Evolutionary conservation across 2,329 filamentous ascomycete genomes (phyloP), one percentile per base, ranked within the genome.

Genomic region (Monilinia aucupariae): DNA sequence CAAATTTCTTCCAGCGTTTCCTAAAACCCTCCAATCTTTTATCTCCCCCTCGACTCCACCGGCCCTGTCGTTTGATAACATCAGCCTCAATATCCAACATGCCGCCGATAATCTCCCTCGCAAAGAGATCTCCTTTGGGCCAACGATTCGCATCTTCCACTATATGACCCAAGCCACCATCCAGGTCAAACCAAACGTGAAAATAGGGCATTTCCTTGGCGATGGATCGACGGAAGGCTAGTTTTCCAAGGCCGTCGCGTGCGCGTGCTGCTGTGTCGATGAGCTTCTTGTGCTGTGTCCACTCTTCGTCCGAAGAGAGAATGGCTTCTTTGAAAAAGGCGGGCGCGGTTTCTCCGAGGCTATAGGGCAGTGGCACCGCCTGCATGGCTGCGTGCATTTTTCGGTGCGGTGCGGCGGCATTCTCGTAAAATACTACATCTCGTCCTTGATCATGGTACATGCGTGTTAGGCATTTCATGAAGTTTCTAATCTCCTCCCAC

Each of bases 161-260:
- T 10, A 99, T 81, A 74, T 99, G 94, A 0, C 91, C 94, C 68
- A 99, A 77, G 0, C 94, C 94, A 2, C 94, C 94, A 73, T 99
- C 92, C 0, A 99, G 79, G 59, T 86, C 85, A 74, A 97, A 97
- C 92, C 93, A 99, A 25, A 88, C 93, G 75, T 99, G 94, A 72
- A 99, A 99, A 75, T 99, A 99, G 0, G 96, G 93, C 90, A 96
- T 93, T 78, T 99, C 93, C 77, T 96, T 96, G 15, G 90, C 91
- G 65, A 99, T 80, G 25, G 84, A 88, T 63, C 86, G 82, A 0
- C 93, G 83, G 75, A 99, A 99, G 1, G 94, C 92, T 60, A 83
- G 76, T 71, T 89, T 89, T 0, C 93, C 94, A 66, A 91, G 75
- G 0, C 89, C 90, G 2, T 85, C 81, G n/a, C 80, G 76, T 64